Evolutionary conservation across 2,329 filamentous ascomycete species (phyloP).

Genomic region (Lachnellula willkommii): DNA sequence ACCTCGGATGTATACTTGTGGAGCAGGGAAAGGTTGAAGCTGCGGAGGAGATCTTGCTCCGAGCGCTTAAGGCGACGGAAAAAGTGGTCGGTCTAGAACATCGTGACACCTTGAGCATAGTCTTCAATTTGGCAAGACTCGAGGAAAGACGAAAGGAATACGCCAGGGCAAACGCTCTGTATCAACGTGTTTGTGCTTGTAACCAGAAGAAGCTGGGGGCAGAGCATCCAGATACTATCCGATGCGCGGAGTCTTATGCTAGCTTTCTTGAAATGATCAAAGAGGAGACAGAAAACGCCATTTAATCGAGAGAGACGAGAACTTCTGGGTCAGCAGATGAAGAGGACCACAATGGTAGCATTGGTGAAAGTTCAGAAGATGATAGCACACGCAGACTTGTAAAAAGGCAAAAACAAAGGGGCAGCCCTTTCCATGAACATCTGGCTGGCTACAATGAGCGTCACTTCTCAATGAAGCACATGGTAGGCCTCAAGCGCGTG

Average conservation of each 20-base stretch:
- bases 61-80: neutral
- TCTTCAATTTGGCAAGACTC: neutral
- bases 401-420: too few species aligned
- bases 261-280: neutral
- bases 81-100: conserved; percentile 2
- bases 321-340: too few species aligned
- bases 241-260: neutral
- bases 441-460: too few species aligned
- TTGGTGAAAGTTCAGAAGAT: too few species aligned
- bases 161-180: conserved; percentile 5
- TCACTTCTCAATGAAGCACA: too few species aligned
- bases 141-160: neutral
- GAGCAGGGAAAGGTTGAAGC: neutral
- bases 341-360: too few species aligned
- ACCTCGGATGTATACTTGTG: neutral
- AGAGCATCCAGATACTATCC: neutral
- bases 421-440: too few species aligned
- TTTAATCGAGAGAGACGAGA: too few species aligned
- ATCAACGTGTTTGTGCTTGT: neutral
- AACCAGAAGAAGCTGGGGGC: conserved; percentile 5
- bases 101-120: neutral
- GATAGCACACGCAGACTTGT: too few species aligned
- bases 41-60: conserved; percentile 1
- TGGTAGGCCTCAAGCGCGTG: too few species aligned
- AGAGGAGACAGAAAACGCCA: neutral